phyloP scores from a whole-genome alignment of 306 rosid genomes.

The Fragaria vesca region DNA sequence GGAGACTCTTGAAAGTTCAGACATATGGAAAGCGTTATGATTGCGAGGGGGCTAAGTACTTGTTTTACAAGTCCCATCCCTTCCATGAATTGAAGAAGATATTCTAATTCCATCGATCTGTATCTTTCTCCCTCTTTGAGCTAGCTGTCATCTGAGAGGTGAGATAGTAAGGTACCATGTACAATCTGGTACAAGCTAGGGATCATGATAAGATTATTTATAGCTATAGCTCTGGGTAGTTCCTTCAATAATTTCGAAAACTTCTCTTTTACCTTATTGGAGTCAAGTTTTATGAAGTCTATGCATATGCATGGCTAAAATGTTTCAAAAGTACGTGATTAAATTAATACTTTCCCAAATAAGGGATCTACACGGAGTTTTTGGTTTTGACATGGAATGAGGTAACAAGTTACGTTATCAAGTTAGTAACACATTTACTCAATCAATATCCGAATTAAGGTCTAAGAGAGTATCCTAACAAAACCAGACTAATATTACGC shows the following conservation, averaged over 20 bases:
- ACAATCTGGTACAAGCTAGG: slow-evolving; percentile 11
- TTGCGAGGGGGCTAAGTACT: neutral
- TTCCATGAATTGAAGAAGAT: neutral
- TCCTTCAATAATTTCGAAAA: neutral
- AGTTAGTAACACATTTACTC: no score
- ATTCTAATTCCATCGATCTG: neutral
- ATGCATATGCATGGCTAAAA: neutral
- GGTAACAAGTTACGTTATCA: no score
- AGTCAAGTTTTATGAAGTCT: neutral
- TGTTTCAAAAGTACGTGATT: neutral
- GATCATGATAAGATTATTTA: slow-evolving; percentile 11
- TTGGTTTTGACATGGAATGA: no score
- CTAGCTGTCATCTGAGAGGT: slow-evolving; percentile 5
- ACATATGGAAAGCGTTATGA: neutral
- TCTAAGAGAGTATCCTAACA: no score
- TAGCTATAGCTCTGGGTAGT: neutral
- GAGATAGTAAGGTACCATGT: slow-evolving; percentile 12
- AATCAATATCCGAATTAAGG: no score
- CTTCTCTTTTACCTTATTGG: neutral
- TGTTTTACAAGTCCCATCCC: neutral
- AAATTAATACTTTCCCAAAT: neutral
- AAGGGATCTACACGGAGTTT: neutral
- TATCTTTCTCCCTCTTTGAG: neutral
- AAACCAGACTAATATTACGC: no score
- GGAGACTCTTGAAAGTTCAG: slow-evolving; percentile 1